These are phyloP conservation scores for Trichoderma parareesei DNA, from an alignment of 495 filamentous ascomycete genomes.

Conservation along the genomic window DNA sequence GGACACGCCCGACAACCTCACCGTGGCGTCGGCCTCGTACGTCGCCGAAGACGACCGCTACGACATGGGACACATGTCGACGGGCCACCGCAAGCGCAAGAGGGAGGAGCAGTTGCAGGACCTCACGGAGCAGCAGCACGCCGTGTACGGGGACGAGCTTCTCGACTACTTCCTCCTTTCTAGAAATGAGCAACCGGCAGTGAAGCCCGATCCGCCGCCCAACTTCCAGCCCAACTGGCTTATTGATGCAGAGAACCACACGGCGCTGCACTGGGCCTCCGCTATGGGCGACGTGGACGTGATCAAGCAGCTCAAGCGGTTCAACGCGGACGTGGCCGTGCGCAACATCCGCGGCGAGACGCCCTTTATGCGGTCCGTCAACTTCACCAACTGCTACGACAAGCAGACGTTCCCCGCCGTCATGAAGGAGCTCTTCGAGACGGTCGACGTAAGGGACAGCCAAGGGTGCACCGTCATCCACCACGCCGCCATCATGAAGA, in stretches of 20 bases:
- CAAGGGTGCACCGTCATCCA: slow-evolving; percentile 82
- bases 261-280: slow-evolving; percentile 90
- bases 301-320: slow-evolving; percentile 71
- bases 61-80: slow-evolving; percentile 56
- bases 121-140: slow-evolving; percentile 68
- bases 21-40: slow-evolving; percentile 71
- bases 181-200: slow-evolving; percentile 55
- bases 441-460: slow-evolving; percentile 65
- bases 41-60: slow-evolving; percentile 72
- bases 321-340: slow-evolving; percentile 59
- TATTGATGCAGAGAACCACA: slow-evolving; percentile 84
- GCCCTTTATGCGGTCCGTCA: slow-evolving; percentile 84
- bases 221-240: slow-evolving; percentile 79
- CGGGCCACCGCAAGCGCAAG: slow-evolving; percentile 71
- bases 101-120: slow-evolving; percentile 59
- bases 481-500: slow-evolving; percentile 79
- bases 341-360: slow-evolving; percentile 80
- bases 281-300: slow-evolving; percentile 97
- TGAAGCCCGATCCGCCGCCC: slow-evolving; percentile 67
- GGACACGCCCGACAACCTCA: slow-evolving; percentile 72
- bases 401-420: slow-evolving; percentile 75
- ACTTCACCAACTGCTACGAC: slow-evolving; percentile 94
- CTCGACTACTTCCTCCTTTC: slow-evolving; percentile 91
- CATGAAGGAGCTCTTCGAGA: slow-evolving; percentile 69
- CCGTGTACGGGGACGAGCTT: slow-evolving; percentile 83